phyloP scores from a whole-genome alignment of 2,329 filamentous ascomycete genomes.

The Nigrospora osmanthi region DNA sequence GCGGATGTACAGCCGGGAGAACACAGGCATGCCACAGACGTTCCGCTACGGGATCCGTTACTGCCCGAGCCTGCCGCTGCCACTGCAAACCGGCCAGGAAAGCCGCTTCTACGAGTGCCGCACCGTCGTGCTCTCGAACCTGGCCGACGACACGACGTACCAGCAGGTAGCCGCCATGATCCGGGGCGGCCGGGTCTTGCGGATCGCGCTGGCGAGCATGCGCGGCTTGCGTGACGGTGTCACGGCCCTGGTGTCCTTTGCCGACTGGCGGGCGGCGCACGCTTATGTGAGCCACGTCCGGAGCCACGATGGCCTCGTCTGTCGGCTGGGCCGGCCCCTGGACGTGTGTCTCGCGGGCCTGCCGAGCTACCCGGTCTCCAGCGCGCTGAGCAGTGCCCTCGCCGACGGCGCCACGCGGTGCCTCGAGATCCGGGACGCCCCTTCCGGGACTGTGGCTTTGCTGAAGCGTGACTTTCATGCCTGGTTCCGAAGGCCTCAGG shows the following conservation, averaged over 20 bases:
- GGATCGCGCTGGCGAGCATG: background rate
- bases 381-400: background rate
- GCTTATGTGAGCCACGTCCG: background rate
- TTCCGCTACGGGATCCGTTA: slow-evolving; percentile 3
- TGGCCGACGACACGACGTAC: background rate
- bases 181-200: slow-evolving; percentile 3
- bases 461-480: background rate
- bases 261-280: slow-evolving; percentile 1
- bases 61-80: background rate
- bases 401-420: background rate
- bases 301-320: background rate
- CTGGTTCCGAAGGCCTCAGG: background rate
- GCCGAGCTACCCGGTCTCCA: background rate
- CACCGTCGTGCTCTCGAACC: slow-evolving; percentile 1
- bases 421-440: background rate
- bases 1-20: background rate
- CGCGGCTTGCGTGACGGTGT: background rate
- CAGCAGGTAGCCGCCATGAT: slow-evolving; percentile 1
- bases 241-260: slow-evolving; percentile 3
- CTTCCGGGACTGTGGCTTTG: background rate
- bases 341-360: background rate
- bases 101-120: slow-evolving; percentile 1
- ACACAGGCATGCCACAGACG: background rate
- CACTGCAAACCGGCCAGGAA: background rate
- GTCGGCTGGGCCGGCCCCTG: background rate